Percentiles rank a stretch among this genome's conserved stretches.
Evolutionary conservation across 2,329 filamentous ascomycete genomes (phyloP).

Genomic region (Diatrype stigma): DNA sequence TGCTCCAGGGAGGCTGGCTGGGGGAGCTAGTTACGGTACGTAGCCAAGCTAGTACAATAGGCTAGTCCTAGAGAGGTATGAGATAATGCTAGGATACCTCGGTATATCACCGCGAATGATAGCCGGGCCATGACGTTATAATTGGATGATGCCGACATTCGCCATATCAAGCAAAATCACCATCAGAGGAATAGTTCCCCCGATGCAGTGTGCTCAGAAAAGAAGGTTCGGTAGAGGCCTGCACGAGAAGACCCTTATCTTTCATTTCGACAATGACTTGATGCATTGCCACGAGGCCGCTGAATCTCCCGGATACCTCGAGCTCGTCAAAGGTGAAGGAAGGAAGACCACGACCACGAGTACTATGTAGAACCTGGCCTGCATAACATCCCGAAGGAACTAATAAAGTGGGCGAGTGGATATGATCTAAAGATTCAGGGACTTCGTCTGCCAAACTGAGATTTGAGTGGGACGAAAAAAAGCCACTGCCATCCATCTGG

Average conservation of each 20-base stretch:
- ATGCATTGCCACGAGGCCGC: background rate
- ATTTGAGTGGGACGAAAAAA: background rate
- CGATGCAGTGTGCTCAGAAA: background rate
- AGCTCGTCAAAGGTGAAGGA: background rate
- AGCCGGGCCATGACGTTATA: background rate
- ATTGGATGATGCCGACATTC: background rate
- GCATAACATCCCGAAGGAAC: constrained; percentile 1
- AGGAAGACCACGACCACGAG: too few species aligned
- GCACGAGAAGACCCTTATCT: too few species aligned
- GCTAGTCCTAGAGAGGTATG: background rate
- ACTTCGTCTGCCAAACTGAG: background rate
- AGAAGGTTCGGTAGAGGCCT: too few species aligned
- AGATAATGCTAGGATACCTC: background rate
- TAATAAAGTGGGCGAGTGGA: background rate
- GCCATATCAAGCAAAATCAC: background rate
- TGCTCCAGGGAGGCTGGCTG: background rate
- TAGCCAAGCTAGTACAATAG: background rate
- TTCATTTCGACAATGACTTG: too few species aligned
- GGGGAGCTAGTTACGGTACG: background rate
- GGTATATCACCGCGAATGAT: background rate
- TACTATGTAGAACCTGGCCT: background rate
- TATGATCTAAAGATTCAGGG: background rate
- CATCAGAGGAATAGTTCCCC: background rate
- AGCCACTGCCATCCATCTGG: background rate
- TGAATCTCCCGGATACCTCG: background rate